Evolutionary conservation across 352 stramenopile species (phyloP), one percentile per base, ranked within the genome.

Genomic region (Pythium angustatum): DNA sequence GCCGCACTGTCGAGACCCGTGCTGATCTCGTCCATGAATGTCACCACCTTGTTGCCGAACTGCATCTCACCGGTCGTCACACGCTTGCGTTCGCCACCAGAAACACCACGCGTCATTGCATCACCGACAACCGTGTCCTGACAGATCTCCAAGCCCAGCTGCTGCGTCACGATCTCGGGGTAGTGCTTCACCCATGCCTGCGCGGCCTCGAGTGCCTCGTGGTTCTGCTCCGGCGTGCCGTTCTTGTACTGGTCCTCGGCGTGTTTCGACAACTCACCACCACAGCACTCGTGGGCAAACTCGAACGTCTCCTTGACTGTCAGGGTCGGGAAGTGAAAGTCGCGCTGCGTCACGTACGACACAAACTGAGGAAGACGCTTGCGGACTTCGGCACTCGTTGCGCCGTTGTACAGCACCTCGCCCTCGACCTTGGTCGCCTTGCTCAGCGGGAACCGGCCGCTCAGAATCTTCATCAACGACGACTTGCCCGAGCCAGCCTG

Each of bases 11-110:
- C 90, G 17, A 98, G 75, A 10, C 91, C 91, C 27, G 87, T 97
- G 55, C 76, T 90, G 62, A 98, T 94, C 72, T 93, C 81, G 71
- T 98, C 90, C 62, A 78, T 78, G 47, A 88, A 84, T n/a, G 80
- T 57, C 17, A 96, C 76, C 21, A 65, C 71, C 54, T 72, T 66
- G 26, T 64, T 61, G 28, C 69, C 65, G 36, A 85, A 74, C 36
- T 92, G 68, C 75, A 98, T 97, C 75, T 83, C 71, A 52, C 73
- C 76, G n/a, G n/a, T n/a, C n/a, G n/a, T n/a, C n/a, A n/a, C n/a
- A n/a, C 58, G 58, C 49, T 66, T 66, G 34, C 52, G 62, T 26
- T 85, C 75, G 9, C 76, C 76, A 49, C 76, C 76, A 21, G 72
- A 82, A 22, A 85, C 65, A 54, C 76, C 76, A 33, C 76, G 67